A percentile compares a stretch with the other conserved stretches of the same genome.
Conservation (phyloP, 441 rosid species). For the Pelargonium citronellum region DNA sequence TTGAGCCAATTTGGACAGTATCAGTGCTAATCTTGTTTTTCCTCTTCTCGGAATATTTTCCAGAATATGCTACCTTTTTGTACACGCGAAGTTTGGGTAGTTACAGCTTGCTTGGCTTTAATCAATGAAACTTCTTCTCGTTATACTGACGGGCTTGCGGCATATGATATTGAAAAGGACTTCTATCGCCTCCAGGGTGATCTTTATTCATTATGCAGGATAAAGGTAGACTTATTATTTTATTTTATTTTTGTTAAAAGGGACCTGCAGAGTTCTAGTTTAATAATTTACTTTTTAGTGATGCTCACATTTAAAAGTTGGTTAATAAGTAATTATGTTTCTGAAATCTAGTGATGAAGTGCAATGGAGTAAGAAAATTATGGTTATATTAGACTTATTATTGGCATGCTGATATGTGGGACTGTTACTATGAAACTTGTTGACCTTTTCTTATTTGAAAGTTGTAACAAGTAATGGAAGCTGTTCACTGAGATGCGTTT, state of each 20-base stretch:
- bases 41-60: conserved; percentile 26
- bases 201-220: conserved; percentile 86
- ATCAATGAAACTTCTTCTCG: conserved; percentile 64
- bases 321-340: not conserved
- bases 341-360: conserved; percentile 11
- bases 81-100: conserved; percentile 93
- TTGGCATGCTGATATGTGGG: conserved; percentile 14
- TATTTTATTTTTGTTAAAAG: not conserved
- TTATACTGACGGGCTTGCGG: conserved; percentile 52
- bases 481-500: conserved; percentile 22
- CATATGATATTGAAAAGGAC: conserved; percentile 83
- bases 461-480: not conserved
- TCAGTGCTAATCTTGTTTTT: conserved; percentile 23
- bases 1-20: conserved; percentile 16
- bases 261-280: not conserved
- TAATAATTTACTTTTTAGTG: not conserved
- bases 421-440: not conserved
- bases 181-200: conserved; percentile 90
- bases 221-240: conserved; percentile 49
- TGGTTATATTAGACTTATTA: not conserved
- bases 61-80: conserved; percentile 79
- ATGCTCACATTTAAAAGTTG: not conserved
- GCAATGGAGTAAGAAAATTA: conserved; percentile 8
- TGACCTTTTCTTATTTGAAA: not conserved
- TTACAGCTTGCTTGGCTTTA: conserved; percentile 82